phyloP scores from a whole-genome alignment of 345 rosid species.

The Syzygium aqueum region DNA sequence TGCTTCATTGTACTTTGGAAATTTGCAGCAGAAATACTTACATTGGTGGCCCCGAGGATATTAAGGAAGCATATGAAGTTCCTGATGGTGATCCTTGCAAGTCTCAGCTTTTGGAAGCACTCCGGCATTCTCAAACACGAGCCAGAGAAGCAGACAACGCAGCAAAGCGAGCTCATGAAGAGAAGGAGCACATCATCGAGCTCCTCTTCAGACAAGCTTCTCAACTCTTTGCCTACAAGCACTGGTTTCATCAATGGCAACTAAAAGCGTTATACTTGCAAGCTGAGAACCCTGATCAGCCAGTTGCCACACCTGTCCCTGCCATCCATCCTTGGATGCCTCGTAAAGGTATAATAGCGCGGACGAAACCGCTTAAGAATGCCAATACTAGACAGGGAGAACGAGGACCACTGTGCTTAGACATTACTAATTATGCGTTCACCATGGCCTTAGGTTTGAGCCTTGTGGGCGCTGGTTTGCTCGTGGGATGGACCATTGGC shows the following conservation, averaged over 20 bases:
- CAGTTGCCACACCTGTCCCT: constrained; percentile 35
- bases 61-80: constrained; percentile 10
- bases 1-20: background rate
- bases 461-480: constrained; percentile 89
- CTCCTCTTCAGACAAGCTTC: constrained; percentile 88
- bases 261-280: constrained; percentile 58
- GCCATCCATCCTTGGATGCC: constrained; percentile 45
- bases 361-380: constrained; percentile 17
- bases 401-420: constrained; percentile 18
- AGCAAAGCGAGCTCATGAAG: constrained; percentile 64
- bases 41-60: constrained; percentile 8
- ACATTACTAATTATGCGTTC: constrained; percentile 30
- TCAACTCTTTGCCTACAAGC: constrained; percentile 85
- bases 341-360: constrained; percentile 13
- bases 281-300: constrained; percentile 48
- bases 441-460: constrained; percentile 69
- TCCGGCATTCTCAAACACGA: constrained; percentile 85
- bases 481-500: constrained; percentile 92
- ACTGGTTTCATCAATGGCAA: constrained; percentile 76
- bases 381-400: constrained; percentile 28
- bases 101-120: constrained; percentile 74
- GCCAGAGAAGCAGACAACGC: constrained; percentile 96
- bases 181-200: constrained; percentile 69
- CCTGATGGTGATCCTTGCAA: constrained; percentile 51
- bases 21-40: constrained; percentile 8